Conservation (phyloP, 1,139 yeast genomes). For the Spencermartinsiella ligniputridi region DNA sequence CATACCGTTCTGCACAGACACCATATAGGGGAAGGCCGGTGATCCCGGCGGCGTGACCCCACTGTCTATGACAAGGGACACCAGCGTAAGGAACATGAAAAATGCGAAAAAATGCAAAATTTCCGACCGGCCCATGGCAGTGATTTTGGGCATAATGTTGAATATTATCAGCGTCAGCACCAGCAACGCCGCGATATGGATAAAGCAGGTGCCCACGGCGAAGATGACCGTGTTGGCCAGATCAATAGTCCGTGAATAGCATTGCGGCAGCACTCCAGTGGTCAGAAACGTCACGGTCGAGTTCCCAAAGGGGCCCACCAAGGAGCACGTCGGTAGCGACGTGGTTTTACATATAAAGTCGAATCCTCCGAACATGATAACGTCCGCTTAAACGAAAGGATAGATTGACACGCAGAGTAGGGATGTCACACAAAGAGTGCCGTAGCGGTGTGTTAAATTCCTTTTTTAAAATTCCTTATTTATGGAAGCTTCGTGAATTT, state of each 20-base stretch:
- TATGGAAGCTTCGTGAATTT: too few species aligned
- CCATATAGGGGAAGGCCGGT: constrained; percentile 70
- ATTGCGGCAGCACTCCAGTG: constrained; percentile 64
- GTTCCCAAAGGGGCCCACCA: constrained; percentile 44
- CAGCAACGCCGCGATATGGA: constrained; percentile 69
- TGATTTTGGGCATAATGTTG: constrained; percentile 76
- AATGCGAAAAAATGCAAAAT: constrained; percentile 70
- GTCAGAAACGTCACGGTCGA: constrained; percentile 29
- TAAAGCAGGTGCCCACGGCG: constrained; percentile 84
- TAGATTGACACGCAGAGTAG: too few species aligned
- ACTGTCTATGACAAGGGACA: constrained; percentile 76
- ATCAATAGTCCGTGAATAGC: constrained; percentile 83
- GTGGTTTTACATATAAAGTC: constrained; percentile 60
- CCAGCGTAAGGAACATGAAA: constrained; percentile 52
- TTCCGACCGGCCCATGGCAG: constrained; percentile 90
- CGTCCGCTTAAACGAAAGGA: too few species aligned
- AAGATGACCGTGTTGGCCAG: constrained; percentile 88
- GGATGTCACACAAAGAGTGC: too few species aligned
- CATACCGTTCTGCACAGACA: constrained; percentile 71
- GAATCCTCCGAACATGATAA: constrained; percentile 72
- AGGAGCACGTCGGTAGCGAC: constrained; percentile 74
- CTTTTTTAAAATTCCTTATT: too few species aligned
- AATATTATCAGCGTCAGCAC: constrained; percentile 68
- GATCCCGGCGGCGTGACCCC: constrained; percentile 91
- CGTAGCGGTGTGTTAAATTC: too few species aligned